Base-by-base conservation (phyloP, 1,284 basidiomycete species). In the Quambalaria eucalypti region DNA sequence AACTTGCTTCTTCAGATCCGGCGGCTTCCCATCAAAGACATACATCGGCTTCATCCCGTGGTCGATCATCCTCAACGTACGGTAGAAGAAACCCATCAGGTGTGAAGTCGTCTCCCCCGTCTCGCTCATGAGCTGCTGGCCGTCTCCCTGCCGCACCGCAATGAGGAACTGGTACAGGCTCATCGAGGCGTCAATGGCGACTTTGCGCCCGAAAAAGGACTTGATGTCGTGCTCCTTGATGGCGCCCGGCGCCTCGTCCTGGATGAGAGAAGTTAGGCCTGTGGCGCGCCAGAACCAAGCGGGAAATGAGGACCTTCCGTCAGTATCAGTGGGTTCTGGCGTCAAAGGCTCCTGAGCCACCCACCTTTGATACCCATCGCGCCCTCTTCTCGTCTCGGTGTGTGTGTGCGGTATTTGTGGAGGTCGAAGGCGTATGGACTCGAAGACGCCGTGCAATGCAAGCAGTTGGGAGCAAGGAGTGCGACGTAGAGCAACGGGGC, bases 1-100 rank as follows among this genome's bases (percentile, higher is more conserved):
- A 66, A 98, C 91, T 52, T 90, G 90, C 55, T 89, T 85, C 78
- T 99, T 99, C 76, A 99, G 79, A 60, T 97, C 91, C 48, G 93
- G 93, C 1, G 93, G 95, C 76, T 93, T 95, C 8, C 95, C 95
- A 77, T 99, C 95, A 68, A 99, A 99, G 23, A 99, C 90, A 77
- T 97, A 98, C 48, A 87, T 87, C 1, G 93, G 93, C 75, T 99
- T 98, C 74, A 98, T 91, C 4, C 95, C 95, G 66, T 95, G 90
- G 77, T 99, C 95, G n/a, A 95, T 90, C 79, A 98, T 98, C 23
- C 95, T 84, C 26, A 71, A 55, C 5, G 65, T 68, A 19, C 93
- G 84, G 74, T 97, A 97, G 79, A 98, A 98, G 78, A 97, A 88
- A 0, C 93, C 93, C 87, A 98, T 96, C 16, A 98, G 80, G 78